Conservation (phyloP, 1,139 yeast species). For the Diutina scorzettiae region DNA sequence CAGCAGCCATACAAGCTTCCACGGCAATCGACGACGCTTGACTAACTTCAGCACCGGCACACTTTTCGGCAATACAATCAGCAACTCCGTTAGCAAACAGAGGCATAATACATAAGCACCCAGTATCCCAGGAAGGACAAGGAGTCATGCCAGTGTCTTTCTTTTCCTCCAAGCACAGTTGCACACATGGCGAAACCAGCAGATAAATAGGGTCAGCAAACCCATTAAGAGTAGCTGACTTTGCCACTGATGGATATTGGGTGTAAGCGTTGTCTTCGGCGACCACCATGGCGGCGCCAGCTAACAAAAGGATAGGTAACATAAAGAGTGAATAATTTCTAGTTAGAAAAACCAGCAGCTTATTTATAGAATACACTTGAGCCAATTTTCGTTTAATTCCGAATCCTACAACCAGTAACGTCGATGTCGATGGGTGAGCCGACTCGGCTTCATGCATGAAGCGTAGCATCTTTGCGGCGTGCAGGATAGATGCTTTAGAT, state of each 20-base stretch:
- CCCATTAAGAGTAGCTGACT: slow-evolving; percentile 12
- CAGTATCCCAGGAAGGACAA: slow-evolving; percentile 12
- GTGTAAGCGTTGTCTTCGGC: slow-evolving; percentile 7
- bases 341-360: no score
- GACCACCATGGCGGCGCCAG: slow-evolving; percentile 9
- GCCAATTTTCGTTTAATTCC: no score
- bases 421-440: no score
- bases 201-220: slow-evolving; percentile 11
- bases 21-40: background rate
- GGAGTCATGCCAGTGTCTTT: slow-evolving; percentile 9
- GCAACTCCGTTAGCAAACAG: slow-evolving; percentile 10
- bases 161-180: slow-evolving; percentile 4
- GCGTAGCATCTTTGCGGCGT: no score
- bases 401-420: no score
- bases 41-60: background rate
- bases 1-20: background rate
- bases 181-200: slow-evolving; percentile 10
- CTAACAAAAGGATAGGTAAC: background rate
- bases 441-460: no score
- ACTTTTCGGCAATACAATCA: slow-evolving; percentile 9
- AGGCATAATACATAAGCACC: slow-evolving; percentile 12
- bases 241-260: slow-evolving; percentile 11
- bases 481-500: no score
- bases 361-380: no score
- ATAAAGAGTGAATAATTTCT: slow-evolving; percentile 1